Evolutionary conservation across 164 flowering plant species (phyloP), one percentile per base, ranked within the genome.

Genomic region (Saururus chinensis): DNA sequence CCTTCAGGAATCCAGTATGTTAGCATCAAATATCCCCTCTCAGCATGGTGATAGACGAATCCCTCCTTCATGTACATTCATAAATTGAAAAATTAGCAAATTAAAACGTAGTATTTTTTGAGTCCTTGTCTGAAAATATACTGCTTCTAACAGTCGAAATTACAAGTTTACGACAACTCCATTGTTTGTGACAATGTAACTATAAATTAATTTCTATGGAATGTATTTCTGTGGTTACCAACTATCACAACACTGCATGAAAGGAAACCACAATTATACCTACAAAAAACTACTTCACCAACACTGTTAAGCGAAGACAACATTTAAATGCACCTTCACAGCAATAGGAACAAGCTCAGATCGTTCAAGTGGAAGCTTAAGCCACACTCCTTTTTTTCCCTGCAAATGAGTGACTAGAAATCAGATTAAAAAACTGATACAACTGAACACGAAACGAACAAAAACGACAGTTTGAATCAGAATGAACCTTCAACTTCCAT

Each of bases 341-440:
- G 98, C 93, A 67, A 92, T 52, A n/a, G 98, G 98, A 69, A 92
- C 91, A 62, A 92, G 82, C 21, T 83, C 87, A 9, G 89, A 77
- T 24, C 60, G 71, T 62, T 82, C 86, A 42, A 72, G 17, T 10
- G 86, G 93, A 72, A 92, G 68, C 71, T 89, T 92, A 2, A 92
- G 93, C 98, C 98, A 92, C 61, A 89, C 66, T 22, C 96, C 96
- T 71, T 84, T 87, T 84, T 85, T 92, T 26, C 89, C 89, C 98
- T 92, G 77, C 66, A 60, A 13, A 41, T 11, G 37, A 35, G 40
- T 10, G 30, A 60, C 25, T 19, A 41, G 16, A 35, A 40, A 23
- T 0, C 9, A 60, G 21, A 10, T 41, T 17, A 11, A 30, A 23
- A 26, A 53, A 8, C 1, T 49, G 30, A 45, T 26, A 53, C 13